Conservation (phyloP, 2,329 filamentous ascomycete genomes). For the Pestalotiopsis sp. region DNA sequence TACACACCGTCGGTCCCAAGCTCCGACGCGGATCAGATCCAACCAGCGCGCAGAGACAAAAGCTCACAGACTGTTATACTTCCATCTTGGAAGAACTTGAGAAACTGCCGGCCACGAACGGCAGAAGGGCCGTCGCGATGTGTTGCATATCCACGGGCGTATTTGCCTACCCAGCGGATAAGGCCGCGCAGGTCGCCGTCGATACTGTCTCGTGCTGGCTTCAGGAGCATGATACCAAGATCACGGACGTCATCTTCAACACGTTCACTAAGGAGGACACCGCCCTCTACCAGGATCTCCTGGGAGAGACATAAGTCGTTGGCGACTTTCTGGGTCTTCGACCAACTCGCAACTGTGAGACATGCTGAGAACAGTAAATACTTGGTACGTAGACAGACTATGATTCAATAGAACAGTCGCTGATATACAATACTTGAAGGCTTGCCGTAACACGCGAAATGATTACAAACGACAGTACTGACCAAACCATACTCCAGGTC, state of each 20-base stretch:
- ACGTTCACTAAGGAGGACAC: conserved; percentile 32
- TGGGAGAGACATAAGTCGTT: neutral
- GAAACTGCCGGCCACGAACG: conserved; percentile 22
- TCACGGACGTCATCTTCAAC: conserved; percentile 36
- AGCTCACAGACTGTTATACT: conserved; percentile 32
- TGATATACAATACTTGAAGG: no score
- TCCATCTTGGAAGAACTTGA: conserved; percentile 33
- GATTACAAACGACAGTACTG: no score
- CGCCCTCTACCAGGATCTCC: conserved; percentile 13
- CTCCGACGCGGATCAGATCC: conserved; percentile 26
- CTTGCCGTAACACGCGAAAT: no score
- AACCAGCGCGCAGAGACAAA: conserved; percentile 18
- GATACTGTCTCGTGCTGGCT: conserved; percentile 25
- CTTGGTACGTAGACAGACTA: no score
- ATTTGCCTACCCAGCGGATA: conserved; percentile 34
- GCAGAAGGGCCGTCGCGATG: conserved; percentile 32
- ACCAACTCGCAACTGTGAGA: no score
- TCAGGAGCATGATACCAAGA: conserved; percentile 24
- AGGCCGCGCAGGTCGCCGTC: conserved; percentile 29
- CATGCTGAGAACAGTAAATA: no score
- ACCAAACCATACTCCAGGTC: no score
- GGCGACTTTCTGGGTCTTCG: no score
- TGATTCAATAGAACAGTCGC: no score
- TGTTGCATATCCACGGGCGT: conserved; percentile 38
- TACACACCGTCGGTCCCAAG: conserved; percentile 39